Base-by-base conservation (phyloP, 2,329 filamentous ascomycete species). In the Podosphaera xanthii region DNA sequence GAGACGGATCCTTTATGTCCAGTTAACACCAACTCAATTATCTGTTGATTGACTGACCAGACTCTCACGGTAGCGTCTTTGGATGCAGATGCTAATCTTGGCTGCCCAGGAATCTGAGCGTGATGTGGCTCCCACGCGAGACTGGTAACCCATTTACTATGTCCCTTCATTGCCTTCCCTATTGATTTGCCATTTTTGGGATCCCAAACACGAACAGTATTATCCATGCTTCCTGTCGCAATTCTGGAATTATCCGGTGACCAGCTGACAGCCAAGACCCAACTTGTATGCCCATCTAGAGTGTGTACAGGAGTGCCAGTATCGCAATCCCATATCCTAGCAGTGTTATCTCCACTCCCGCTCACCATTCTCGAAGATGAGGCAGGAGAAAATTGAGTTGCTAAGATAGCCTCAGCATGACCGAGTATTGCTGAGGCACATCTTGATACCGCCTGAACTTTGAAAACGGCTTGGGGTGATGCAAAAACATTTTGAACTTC, bases 61-160 rank as follows among this genome's bases (percentile, higher is more conserved):
- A 97, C 78, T 46, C 91, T 78, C 49, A 94, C 82, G 0, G 91
- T 96, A 31, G 81, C 80, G 70, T 98, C 92, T 70, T 95, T 95
- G 55, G 86, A 92, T 0, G 87, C 86, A 31, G 87, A 94, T 2
- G 88, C 92, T 59, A 98, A 73, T 57, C 87, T 80, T 12, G 87
- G 84, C 12, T 84, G 81, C n/a, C 81, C 85, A 22, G 77, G 73
- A 60, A 79, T 72, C 75, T 91, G 89, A 30, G 86, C 73, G 69
- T 97, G 91, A 70, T 89, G 95, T 8, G 92, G 92, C 69, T 97
- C 87, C 92, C 92, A 98, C 0, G 85, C 81, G 54, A 96, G 75
- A 67, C 81, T 88, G 30, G 86, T 91, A 60, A 96, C 84, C 81
- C 87, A 94, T 71, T 94, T 94, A 0, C 80, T 79, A 69, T 97